These are phyloP conservation scores for Metschnikowia gruessii DNA, from an alignment of 805 yeast species.

Conservation along the genomic window DNA sequence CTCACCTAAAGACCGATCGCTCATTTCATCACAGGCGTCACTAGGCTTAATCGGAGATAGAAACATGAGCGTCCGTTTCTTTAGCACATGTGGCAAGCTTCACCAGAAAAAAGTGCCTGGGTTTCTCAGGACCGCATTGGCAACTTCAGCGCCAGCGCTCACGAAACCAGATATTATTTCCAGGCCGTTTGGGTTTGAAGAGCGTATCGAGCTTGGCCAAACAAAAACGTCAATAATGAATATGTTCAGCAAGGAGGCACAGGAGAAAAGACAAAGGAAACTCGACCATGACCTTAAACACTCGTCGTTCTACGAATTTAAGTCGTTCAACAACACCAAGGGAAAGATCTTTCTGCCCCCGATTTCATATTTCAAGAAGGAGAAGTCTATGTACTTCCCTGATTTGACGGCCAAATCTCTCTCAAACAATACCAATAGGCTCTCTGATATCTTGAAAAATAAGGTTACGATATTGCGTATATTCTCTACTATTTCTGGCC, in stretches of 20 bases:
- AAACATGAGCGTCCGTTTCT: constrained; percentile 10
- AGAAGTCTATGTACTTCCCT: constrained; percentile 78
- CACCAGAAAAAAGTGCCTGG: constrained; percentile 27
- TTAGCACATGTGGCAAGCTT: constrained; percentile 9
- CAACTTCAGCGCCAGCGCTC: constrained; percentile 40
- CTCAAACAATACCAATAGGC: constrained; percentile 32
- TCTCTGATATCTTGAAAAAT: constrained; percentile 40
- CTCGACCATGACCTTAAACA: constrained; percentile 43
- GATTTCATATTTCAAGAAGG: constrained; percentile 67
- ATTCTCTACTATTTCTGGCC: constrained; percentile 69
- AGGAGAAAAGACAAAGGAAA: constrained; percentile 36
- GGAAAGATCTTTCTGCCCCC: constrained; percentile 89
- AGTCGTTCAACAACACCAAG: constrained; percentile 52
- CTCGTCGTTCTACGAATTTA: constrained; percentile 43
- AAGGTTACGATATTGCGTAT: constrained; percentile 64
- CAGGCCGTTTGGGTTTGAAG: constrained; percentile 40
- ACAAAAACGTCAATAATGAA: constrained; percentile 13
- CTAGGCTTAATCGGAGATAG: background rate
- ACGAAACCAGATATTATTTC: constrained; percentile 29
- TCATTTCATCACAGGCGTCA: background rate
- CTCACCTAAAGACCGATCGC: background rate
- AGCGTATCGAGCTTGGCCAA: constrained; percentile 18
- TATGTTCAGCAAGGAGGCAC: constrained; percentile 34
- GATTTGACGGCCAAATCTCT: constrained; percentile 63
- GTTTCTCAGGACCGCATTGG: constrained; percentile 35